Evolutionary conservation across 2,329 filamentous ascomycete species (phyloP), one percentile per base, ranked within the genome.

Genomic region (Stenocarpella maydis): DNA sequence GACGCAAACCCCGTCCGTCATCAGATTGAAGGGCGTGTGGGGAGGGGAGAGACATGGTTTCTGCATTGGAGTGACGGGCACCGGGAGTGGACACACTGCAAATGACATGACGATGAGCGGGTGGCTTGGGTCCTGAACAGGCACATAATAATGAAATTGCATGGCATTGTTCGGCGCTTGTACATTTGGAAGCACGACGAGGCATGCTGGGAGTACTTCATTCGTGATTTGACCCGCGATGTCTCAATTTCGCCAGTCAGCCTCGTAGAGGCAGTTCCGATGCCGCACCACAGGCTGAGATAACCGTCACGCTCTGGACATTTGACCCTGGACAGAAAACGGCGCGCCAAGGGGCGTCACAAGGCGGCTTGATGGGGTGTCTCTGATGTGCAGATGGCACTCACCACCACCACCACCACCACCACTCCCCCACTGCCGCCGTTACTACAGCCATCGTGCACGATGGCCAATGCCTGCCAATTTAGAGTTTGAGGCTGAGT

Each of bases 401-500:
- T 43, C n/a, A 10, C 4, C 8, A 49, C 2, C 19, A 49, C n/a
- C 15, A 26, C 14, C n/a, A n/a, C n/a, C n/a, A 10, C 4, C 8
- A 49, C 2, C 19, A 49, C n/a, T 8, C 17, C 14, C 8, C 14
- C 14, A 49, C 4, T 26, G 37, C n/a, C 15, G 24, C 8, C 15
- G 24, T 5, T 47, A 14, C 28, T 10, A 37, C 12, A 12, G 24
- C 14, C 43, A 49, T 63, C 58, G n/a, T 61, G 58, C 17, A 45
- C 7, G 19, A 24, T 61, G n/a, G 39, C 41, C 34, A 49, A 49
- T 63, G 58, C 58, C 28, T 49, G 58, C 28, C 14, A 28, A 49
- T 63, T 63, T 49, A 63, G 43, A 63, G 58, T 63, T 63, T 63
- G 58, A 63, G 58, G 58, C 58, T 49, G 41, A 45, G 58, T 63